These are phyloP conservation scores for Phylloporus sp. DNA, from an alignment of 768 basidiomycete genomes.

Conservation along the genomic window DNA sequence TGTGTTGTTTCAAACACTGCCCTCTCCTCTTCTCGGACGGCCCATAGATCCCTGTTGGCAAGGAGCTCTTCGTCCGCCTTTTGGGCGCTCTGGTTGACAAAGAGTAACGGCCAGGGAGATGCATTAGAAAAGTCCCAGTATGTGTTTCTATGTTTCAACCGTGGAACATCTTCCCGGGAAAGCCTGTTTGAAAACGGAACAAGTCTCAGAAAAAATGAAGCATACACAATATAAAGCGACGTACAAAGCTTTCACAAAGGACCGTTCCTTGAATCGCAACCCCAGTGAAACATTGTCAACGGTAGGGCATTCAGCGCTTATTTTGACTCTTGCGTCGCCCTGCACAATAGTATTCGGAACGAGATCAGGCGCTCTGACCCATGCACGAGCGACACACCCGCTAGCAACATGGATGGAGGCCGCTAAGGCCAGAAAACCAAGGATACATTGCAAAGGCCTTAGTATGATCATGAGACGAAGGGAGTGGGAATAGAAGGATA, in stretches of 20 bases:
- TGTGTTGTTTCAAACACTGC: conserved; percentile 14
- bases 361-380: conserved; percentile 22
- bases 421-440: conserved; percentile 1
- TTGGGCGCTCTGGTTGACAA: background rate
- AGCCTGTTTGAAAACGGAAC: background rate
- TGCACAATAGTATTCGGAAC: conserved; percentile 7
- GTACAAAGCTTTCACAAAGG: conserved; percentile 12
- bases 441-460: background rate
- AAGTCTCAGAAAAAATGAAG: background rate
- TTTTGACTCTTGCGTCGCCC: conserved; percentile 14
- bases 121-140: too few species aligned
- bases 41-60: conserved; percentile 13
- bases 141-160: background rate
- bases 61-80: background rate
- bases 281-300: conserved; percentile 6
- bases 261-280: conserved; percentile 20
- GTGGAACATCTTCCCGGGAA: background rate
- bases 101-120: background rate
- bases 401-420: background rate
- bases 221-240: background rate
- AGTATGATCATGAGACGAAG: background rate
- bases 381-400: conserved; percentile 8
- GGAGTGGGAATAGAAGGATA: background rate
- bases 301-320: conserved; percentile 12
- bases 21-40: conserved; percentile 17